Conservation (phyloP, 2,329 filamentous ascomycete genomes). For the Penicillium capsulatum region DNA sequence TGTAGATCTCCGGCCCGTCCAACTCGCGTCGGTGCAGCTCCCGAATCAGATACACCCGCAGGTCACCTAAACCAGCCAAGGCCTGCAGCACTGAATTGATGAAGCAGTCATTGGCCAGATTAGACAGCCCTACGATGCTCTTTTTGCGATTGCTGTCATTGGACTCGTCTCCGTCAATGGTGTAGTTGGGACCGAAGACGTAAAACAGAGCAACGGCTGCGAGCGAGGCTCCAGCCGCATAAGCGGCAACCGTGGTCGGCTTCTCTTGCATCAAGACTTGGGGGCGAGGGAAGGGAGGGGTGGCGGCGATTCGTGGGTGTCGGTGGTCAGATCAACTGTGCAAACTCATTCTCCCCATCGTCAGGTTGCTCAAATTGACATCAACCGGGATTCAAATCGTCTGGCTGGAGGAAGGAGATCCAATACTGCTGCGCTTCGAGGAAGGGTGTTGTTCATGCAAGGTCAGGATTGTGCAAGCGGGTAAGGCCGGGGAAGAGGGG, state of each 20-base stretch:
- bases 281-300: slow-evolving; percentile 3
- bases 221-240: slow-evolving; percentile 91
- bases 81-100: slow-evolving; percentile 97
- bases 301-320: slow-evolving; percentile 7
- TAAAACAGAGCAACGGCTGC: slow-evolving; percentile 94
- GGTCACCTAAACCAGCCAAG: slow-evolving; percentile 80
- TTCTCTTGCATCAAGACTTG: slow-evolving; percentile 67
- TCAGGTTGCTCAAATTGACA: too few relatives aligned
- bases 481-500: slow-evolving; percentile 17
- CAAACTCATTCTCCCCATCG: slow-evolving; percentile 18
- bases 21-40: slow-evolving; percentile 81
- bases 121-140: slow-evolving; percentile 80
- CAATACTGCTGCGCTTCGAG: not conserved
- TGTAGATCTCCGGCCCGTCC: slow-evolving; percentile 73
- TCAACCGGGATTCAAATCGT: too few relatives aligned
- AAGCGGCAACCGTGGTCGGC: slow-evolving; percentile 77
- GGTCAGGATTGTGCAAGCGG: slow-evolving; percentile 10
- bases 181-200: slow-evolving; percentile 95
- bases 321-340: slow-evolving; percentile 13
- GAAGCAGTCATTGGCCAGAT: slow-evolving; percentile 92
- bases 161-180: slow-evolving; percentile 75
- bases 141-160: slow-evolving; percentile 65
- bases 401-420: not conserved
- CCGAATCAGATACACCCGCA: slow-evolving; percentile 86
- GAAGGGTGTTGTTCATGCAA: not conserved